These are phyloP conservation scores for Takakia lepidozioides DNA, from an alignment of 225 moss, liverwort and hornwort genomes.

Conservation along the genomic window DNA sequence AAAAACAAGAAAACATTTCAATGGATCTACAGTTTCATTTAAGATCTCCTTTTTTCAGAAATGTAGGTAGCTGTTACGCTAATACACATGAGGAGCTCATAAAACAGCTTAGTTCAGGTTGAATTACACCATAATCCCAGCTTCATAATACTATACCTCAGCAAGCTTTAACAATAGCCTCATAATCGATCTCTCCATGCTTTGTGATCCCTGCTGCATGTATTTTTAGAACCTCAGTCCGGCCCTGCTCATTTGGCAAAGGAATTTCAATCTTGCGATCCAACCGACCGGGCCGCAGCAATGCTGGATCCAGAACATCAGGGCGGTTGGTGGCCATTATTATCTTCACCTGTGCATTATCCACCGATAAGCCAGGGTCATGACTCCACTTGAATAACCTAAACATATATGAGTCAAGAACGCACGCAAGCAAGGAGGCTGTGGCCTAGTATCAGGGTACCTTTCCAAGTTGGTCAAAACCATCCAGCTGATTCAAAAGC, in stretches of 20 bases:
- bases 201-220: slow-evolving; percentile 55
- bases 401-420: too few relatives aligned
- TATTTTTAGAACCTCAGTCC: slow-evolving; percentile 50
- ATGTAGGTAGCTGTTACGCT: too few relatives aligned
- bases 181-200: slow-evolving; percentile 49
- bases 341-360: slow-evolving; percentile 36
- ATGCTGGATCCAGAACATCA: slow-evolving; percentile 47
- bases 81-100: too few relatives aligned
- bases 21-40: too few relatives aligned
- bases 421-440: too few relatives aligned
- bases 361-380: too few relatives aligned
- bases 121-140: too few relatives aligned
- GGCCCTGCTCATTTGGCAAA: slow-evolving; percentile 46
- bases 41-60: too few relatives aligned
- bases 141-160: slow-evolving; percentile 17
- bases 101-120: too few relatives aligned
- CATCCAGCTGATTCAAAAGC: slow-evolving; percentile 51
- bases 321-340: slow-evolving; percentile 60
- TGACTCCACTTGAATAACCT: too few relatives aligned
- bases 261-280: slow-evolving; percentile 59
- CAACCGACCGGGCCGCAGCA: slow-evolving; percentile 46
- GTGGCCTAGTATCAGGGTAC: slow-evolving; percentile 3
- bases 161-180: slow-evolving; percentile 55
- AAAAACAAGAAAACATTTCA: neutral
- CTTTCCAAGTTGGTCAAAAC: slow-evolving; percentile 57